Conservation (phyloP, 176 grass and related monocot genomes). For the Oryza nivara region DNA sequence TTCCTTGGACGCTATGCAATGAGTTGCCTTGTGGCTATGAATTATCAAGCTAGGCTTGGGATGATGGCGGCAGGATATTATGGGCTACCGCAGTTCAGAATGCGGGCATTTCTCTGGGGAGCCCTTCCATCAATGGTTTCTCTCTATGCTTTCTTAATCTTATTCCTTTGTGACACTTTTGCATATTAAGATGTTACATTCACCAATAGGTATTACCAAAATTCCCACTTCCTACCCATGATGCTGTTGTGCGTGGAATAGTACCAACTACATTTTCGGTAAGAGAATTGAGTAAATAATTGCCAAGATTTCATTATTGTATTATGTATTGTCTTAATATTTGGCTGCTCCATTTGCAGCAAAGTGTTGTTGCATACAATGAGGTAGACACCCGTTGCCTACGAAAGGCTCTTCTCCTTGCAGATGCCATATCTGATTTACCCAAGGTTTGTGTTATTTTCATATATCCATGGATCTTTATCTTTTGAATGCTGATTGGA, state of each 20-base stretch:
- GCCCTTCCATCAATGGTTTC: constrained; percentile 61
- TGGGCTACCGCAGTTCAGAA: constrained; percentile 69
- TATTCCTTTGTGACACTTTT: neutral
- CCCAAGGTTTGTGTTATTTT: constrained; percentile 37
- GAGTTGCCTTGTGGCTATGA: constrained; percentile 56
- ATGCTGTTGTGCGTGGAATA: constrained; percentile 56
- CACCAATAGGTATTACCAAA: constrained; percentile 55
- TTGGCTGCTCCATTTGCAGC: constrained; percentile 39
- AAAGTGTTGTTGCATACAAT: constrained; percentile 66
- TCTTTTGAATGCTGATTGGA: neutral
- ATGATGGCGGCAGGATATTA: constrained; percentile 68
- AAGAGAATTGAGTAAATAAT: neutral
- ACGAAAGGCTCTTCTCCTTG: constrained; percentile 48
- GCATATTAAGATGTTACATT: neutral
- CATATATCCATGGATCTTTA: neutral
- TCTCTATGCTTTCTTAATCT: neutral
- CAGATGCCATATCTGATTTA: constrained; percentile 74
- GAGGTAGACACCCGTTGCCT: constrained; percentile 38
- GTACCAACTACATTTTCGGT: constrained; percentile 64
- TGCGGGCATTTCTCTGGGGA: constrained; percentile 67
- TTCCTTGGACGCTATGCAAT: constrained; percentile 59
- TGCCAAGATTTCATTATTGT: neutral
- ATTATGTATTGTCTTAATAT: neutral
- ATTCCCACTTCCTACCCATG: constrained; percentile 70
- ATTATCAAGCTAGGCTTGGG: constrained; percentile 62